Evolutionary conservation across 352 stramenopile genomes (phyloP), one percentile per base, ranked within the genome.

Genomic region (Phytophthora citricola): DNA sequence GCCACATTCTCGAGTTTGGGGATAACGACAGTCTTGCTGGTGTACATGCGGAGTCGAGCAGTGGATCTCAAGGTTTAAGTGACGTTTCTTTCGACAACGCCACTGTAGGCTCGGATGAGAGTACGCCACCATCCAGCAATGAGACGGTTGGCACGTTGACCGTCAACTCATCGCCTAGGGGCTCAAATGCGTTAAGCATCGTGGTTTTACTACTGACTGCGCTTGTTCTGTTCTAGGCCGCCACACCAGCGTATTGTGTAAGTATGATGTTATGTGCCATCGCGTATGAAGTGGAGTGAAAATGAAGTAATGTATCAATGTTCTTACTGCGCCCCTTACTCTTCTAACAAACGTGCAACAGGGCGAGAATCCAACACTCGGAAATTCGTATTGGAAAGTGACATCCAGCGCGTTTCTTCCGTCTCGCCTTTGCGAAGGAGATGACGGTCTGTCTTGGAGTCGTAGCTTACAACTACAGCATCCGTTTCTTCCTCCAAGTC

Each of bases 401-500:
- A 87, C 34, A 90, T 27, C 81, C 78, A 90, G 22, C 61, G 72
- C 11, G 70, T 68, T 40, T 80, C 43, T 36, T 90, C 81, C 0
- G 39, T 79, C 17, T 76, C 76, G 7, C 64, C 67, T 52, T 75
- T 81, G 24, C 81, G 76, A 45, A 92, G 56, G 12, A 78, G 40
- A 45, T 86, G 71, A 12, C 58, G 70, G 32, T 92, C 81, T 1
- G 57, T 76, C n/a, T 31, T 36, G 2, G 53, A 53, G 38, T 92
- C 75, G 45, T 89, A 80, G 1, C 47, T 41, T 1, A 89, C 69
- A 22, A 90, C 59, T 20, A 83, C 81, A 4, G 46, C 79, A 56
- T 92, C 81, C n/a, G 60, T 81, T 57, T 87, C 79, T 7, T 66
- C 51, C 43, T 87, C 75, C 22, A 88, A 63, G 2, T 57, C 64